These are phyloP conservation scores for Suillus cothurnatus DNA, from an alignment of 768 basidiomycete species.

Conservation along the genomic window DNA sequence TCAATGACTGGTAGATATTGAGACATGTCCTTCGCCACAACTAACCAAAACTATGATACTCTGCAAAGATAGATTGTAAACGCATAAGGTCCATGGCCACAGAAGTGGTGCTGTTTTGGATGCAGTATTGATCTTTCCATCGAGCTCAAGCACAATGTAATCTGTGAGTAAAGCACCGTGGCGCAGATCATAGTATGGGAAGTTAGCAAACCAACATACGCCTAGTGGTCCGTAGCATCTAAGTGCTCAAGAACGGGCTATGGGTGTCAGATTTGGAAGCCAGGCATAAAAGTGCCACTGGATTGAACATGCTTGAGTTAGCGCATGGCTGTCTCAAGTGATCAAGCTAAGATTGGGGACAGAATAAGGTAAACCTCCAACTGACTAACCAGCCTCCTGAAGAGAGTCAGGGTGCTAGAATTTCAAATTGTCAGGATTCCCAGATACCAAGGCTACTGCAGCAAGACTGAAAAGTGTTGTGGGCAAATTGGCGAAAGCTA, in stretches of 20 bases:
- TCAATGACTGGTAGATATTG: not conserved
- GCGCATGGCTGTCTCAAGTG: not conserved
- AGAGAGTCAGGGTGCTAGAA: not conserved
- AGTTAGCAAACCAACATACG: not conserved
- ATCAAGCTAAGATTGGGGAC: not conserved
- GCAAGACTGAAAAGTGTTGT: not conserved
- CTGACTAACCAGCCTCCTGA: not conserved
- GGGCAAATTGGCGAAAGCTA: not conserved
- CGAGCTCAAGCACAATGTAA: too few relatives aligned
- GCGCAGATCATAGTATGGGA: too few relatives aligned
- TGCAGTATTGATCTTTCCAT: too few relatives aligned
- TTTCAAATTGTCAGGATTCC: not conserved
- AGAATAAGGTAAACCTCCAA: not conserved
- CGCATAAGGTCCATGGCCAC: not conserved
- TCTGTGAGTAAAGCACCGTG: too few relatives aligned
- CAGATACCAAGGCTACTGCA: not conserved
- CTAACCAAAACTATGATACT: too few relatives aligned
- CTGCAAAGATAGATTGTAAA: too few relatives aligned
- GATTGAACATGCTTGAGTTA: not conserved
- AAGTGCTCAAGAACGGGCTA: too few relatives aligned
- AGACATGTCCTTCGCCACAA: too few relatives aligned
- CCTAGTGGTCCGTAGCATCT: too few relatives aligned
- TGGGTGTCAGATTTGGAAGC: not conserved
- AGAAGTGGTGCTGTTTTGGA: not conserved
- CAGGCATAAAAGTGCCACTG: not conserved